Evolutionary conservation across 1,139 yeast genomes (phyloP).

Genomic region (Ashbya aceris): DNA sequence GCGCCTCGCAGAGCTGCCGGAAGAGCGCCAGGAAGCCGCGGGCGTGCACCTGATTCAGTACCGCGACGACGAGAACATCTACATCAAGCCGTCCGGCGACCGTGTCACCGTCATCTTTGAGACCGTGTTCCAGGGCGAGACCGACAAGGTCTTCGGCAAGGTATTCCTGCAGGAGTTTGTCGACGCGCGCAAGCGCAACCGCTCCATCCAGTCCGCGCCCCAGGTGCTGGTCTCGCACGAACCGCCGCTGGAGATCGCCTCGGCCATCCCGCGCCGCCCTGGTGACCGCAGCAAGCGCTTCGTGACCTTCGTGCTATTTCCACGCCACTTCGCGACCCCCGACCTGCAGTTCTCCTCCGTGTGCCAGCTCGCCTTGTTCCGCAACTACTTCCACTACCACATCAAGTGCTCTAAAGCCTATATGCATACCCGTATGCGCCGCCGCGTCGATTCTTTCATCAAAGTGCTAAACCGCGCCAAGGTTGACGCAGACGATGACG

Average conservation of each 20-base stretch:
- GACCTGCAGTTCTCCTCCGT: conserved; percentile 61
- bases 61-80: conserved; percentile 89
- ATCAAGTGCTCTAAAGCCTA: conserved; percentile 97
- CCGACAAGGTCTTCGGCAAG: conserved; percentile 90
- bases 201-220: conserved; percentile 96
- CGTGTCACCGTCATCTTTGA: conserved; percentile 95
- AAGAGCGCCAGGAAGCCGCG: conserved; percentile 42
- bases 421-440: conserved; percentile 97
- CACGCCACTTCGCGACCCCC: conserved; percentile 37
- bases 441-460: conserved; percentile 83
- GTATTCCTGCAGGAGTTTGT: conserved; percentile 96
- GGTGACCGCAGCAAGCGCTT: conserved; percentile 56
- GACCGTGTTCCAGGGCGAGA: conserved; percentile 91
- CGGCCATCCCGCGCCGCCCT: conserved; percentile 13
- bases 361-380: conserved; percentile 73
- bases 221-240: conserved; percentile 92
- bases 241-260: conserved; percentile 78
- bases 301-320: conserved; percentile 66
- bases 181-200: conserved; percentile 87
- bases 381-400: conserved; percentile 97
- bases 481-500: conserved; percentile 76
- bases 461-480: conserved; percentile 95
- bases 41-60: conserved; percentile 68
- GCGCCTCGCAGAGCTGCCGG: conserved; percentile 48
- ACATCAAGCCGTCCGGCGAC: conserved; percentile 85